Evolutionary conservation across 192 early-diverging fungal species (phyloP).

Genomic region (Linnemannia zychae): DNA sequence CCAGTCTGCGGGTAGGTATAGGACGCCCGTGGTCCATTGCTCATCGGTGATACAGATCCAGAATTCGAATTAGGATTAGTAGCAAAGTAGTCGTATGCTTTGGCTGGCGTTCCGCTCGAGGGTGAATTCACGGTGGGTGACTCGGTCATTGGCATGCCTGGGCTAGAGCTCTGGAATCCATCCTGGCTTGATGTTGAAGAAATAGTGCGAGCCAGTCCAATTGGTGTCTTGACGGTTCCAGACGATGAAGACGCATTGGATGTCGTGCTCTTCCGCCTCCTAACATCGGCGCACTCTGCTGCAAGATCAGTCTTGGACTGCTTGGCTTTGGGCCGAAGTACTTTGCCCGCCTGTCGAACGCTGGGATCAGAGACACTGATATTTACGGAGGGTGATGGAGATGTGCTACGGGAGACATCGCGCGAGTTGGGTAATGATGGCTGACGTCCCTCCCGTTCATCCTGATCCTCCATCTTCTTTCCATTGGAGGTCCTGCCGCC

Average conservation of each 20-base stretch:
- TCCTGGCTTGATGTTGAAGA: conserved; percentile 54
- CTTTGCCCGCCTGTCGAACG: conserved; percentile 1
- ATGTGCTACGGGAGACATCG: conserved; percentile 45
- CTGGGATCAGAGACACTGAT: not conserved
- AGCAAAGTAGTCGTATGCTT: conserved; percentile 46
- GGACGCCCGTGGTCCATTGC: conserved; percentile 33
- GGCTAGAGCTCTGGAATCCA: conserved; percentile 38
- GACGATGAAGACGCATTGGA: conserved; percentile 39
- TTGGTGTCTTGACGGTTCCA: conserved; percentile 4
- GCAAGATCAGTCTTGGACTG: conserved; percentile 39
- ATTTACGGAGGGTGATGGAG: conserved; percentile 25
- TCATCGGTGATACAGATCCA: conserved; percentile 49
- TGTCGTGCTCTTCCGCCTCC: conserved; percentile 42
- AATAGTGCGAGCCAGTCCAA: conserved; percentile 35
- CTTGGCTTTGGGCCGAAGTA: conserved; percentile 35
- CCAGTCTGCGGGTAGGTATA: conserved; percentile 19
- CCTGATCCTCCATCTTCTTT: conserved; percentile 35
- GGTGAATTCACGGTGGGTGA: conserved; percentile 42
- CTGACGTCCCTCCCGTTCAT: conserved; percentile 16
- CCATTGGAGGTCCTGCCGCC: conserved; percentile 12
- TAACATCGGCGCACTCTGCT: conserved; percentile 33
- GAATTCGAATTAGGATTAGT: conserved; percentile 21
- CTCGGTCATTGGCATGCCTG: conserved; percentile 19
- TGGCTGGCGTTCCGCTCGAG: conserved; percentile 8
- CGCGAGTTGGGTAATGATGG: conserved; percentile 37